These are phyloP conservation scores for Saccharomycopsis sp. DNA, from an alignment of 805 yeast species.

Conservation along the genomic window DNA sequence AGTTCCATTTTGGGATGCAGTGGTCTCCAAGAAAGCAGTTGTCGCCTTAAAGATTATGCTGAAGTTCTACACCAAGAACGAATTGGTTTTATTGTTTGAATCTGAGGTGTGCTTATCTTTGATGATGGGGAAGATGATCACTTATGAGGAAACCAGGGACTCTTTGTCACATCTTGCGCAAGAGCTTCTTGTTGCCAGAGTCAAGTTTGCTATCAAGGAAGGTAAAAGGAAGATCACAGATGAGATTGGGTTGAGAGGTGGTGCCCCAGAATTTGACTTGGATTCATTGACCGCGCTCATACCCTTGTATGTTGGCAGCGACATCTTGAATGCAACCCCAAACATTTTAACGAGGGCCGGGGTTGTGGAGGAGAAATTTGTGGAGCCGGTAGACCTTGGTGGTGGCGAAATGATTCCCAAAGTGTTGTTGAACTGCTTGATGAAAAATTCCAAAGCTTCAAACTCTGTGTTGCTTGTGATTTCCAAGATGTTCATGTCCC, in stretches of 20 bases:
- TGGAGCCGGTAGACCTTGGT: constrained; percentile 1
- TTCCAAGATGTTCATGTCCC: constrained; percentile 2
- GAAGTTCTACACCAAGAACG: not conserved
- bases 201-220: too few relatives aligned
- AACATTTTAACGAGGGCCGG: constrained; percentile 4
- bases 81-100: not conserved
- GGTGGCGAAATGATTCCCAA: constrained; percentile 7
- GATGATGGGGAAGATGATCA: constrained; percentile 5
- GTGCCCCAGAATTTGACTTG: constrained; percentile 3
- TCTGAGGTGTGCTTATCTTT: constrained; percentile 8
- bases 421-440: constrained; percentile 4
- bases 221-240: not conserved
- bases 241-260: too few relatives aligned
- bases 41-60: not conserved
- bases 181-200: too few relatives aligned
- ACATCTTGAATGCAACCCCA: not conserved
- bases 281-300: constrained; percentile 2
- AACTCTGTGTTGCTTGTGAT: not conserved
- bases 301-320: constrained; percentile 5
- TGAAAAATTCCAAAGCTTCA: not conserved
- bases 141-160: not conserved
- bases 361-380: constrained; percentile 1
- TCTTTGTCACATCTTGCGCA: too few relatives aligned
- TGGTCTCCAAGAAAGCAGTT: not conserved
- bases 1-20: constrained; percentile 3